Evolutionary conservation across 2,329 filamentous ascomycete species (phyloP), one percentile per base, ranked within the genome.

Genomic region (Cryphonectria radicalis): DNA sequence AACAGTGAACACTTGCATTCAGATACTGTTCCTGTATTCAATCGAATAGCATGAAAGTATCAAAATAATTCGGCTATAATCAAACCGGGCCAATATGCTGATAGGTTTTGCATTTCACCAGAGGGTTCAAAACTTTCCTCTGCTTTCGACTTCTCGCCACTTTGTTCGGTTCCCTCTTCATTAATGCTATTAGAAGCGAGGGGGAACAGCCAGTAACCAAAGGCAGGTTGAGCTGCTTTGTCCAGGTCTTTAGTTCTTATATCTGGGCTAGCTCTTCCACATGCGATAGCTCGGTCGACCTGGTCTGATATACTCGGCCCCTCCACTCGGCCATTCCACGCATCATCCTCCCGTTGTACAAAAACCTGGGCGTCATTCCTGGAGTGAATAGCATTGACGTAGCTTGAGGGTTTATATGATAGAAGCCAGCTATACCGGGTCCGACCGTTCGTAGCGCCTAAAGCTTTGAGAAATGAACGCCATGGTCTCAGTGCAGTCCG

Each of bases 251-350:
- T 63, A 19, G 35, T 63, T 25, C 60, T 63, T 25, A 63, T n/a
- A 25, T 63, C 60, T 22, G 60, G 37, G 37, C 60, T 42, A 43
- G 60, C 60, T 63, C 35, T 35, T 63, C 60, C 37, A 42, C 17
- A 42, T 22, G 60, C 60, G 60, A 63, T 63, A 63, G 32, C 60
- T 63, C 60, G 32, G 37, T 63, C 60, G 37, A 63, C n/a, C 37
- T 42, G 37, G 13, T 63, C 37, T n/a, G 60, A 25, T 63, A 43
- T 63, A 43, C 60, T 63, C 22, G 10, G 22, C 43, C 60, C 37
- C 11, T 43, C 22, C 5, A 63, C 37, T 10, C 40, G 37, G n/a
- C 60, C 60, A 63, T 43, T 63, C 40, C 35, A 63, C n/a, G 7
- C 60, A 43, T 43, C 35, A 63, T 63, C 40, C 37, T 63, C 60